Evolutionary conservation across 805 yeast genomes (phyloP).

Genomic region (Blastobotrys mokoenaii): DNA sequence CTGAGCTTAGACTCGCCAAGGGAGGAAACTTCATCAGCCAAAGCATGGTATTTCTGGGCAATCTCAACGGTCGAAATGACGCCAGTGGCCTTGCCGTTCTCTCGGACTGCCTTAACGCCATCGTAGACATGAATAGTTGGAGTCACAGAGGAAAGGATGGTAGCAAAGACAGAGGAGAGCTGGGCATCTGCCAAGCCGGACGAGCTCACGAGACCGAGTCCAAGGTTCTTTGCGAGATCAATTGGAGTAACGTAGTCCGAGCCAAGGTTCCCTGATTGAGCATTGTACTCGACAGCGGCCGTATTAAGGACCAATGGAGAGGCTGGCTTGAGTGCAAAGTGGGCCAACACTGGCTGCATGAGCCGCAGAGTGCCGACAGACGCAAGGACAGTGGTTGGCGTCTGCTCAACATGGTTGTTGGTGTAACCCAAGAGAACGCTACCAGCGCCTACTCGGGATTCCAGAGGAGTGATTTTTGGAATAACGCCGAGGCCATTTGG

Average conservation of each 20-base stretch:
- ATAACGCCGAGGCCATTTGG: conserved; percentile 46
- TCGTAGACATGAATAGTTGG: conserved; percentile 73
- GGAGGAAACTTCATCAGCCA: conserved; percentile 2
- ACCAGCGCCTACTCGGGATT: conserved; percentile 80
- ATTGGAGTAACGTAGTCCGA: conserved; percentile 59
- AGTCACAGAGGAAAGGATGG: conserved; percentile 48
- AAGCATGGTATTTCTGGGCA: conserved; percentile 8
- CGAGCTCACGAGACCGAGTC: conserved; percentile 64
- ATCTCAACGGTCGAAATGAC: conserved; percentile 31
- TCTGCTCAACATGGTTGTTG: conserved; percentile 19
- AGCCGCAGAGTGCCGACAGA: conserved; percentile 61
- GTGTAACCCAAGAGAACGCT: conserved; percentile 68
- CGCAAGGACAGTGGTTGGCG: conserved; percentile 39
- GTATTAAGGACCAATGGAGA: conserved; percentile 64
- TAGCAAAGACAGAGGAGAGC: conserved; percentile 54
- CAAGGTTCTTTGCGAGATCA: conserved; percentile 52
- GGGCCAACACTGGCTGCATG: conserved; percentile 54
- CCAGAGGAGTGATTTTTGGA: conserved; percentile 49
- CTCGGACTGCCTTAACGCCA: conserved; percentile 58
- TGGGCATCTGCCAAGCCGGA: conserved; percentile 55
- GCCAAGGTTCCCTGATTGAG: conserved; percentile 39
- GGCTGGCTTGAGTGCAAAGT: conserved; percentile 25
- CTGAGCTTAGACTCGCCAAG: conserved; percentile 1
- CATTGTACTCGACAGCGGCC: conserved; percentile 62
- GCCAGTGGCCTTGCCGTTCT: conserved; percentile 30